Evolutionary conservation across 2,329 filamentous ascomycete genomes (phyloP), one percentile per base, ranked within the genome.

Genomic region (Penicillium griseofulvum): DNA sequence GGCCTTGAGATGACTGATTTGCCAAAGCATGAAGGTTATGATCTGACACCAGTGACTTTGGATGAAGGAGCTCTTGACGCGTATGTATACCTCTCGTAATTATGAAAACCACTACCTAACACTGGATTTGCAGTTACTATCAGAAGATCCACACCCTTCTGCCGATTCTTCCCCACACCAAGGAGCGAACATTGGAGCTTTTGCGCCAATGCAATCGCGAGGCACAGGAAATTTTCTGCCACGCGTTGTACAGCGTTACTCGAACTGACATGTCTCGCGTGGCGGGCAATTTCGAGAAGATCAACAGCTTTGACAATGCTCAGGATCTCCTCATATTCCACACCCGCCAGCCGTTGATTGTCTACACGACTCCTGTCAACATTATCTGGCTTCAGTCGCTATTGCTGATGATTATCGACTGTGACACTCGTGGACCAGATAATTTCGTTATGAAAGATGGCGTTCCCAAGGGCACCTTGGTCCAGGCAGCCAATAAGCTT

Each of bases 361-460:
- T 70, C 26, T 71, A 74, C 16, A 62, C 69, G 8, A 66, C 67
- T 3, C 63, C 71, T 1, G 66, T 70, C 34, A 77, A 77, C 54
- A 51, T 77, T 26, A 62, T 77, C 22, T 74, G 71, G 64, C 65
- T 77, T n/a, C 75, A 77, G 57, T 70, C 69, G 31, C 63, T 76
- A 46, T 64, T 73, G 9, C 61, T 78, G 19, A 71, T 78, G 69
- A 69, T 75, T 17, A 67, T 78, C 11, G 76, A 78, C 41, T 74
- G 73, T 52, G 75, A 77, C 44, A 64, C 68, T 10, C 74, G 74
- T 38, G 73, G 73, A 2, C 74, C 74, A 1, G 73, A 77, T 36
- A 76, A 77, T 47, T 64, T 77, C 22, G 67, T 71, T 24, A 61
- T 71, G 37, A 75, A 75, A 57, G 69, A 75, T 53, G 73, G 72